These are phyloP conservation scores for Scolecobasidium constrictum DNA, from an alignment of 2,329 filamentous ascomycete species.

Conservation along the genomic window DNA sequence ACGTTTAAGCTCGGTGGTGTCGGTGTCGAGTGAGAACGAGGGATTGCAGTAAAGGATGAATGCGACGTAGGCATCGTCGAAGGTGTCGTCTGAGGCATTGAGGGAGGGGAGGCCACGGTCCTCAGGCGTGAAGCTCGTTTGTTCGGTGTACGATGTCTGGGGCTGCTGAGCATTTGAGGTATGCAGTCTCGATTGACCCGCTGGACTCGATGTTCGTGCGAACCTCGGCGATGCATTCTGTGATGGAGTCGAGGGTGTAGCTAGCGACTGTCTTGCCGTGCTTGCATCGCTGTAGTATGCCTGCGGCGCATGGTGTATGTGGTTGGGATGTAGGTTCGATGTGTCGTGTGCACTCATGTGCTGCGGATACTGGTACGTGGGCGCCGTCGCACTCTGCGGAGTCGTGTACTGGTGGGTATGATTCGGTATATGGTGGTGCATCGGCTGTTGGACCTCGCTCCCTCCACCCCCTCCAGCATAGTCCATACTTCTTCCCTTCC, in stretches of 20 bases:
- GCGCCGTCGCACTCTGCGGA: neutral
- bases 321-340: neutral
- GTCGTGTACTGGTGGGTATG: neutral
- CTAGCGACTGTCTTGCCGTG: conserved; percentile 2
- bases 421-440: too few relatives aligned
- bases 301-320: conserved; percentile 6
- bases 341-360: neutral
- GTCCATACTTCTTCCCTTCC: neutral
- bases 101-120: conserved; percentile 53
- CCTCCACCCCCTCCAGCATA: neutral
- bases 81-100: conserved; percentile 55
- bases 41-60: conserved; percentile 93
- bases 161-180: conserved; percentile 10
- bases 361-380: neutral
- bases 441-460: neutral
- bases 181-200: neutral
- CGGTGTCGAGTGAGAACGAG: conserved; percentile 55
- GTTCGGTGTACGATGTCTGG: conserved; percentile 19
- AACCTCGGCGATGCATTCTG: conserved; percentile 26
- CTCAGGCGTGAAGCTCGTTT: conserved; percentile 27
- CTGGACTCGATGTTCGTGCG: conserved; percentile 11
- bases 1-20: conserved; percentile 61
- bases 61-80: conserved; percentile 71
- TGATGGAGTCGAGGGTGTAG: conserved; percentile 24
- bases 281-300: conserved; percentile 4